phyloP scores from a whole-genome alignment of 352 stramenopile genomes.

The Hyaloperonospora brassicae region DNA sequence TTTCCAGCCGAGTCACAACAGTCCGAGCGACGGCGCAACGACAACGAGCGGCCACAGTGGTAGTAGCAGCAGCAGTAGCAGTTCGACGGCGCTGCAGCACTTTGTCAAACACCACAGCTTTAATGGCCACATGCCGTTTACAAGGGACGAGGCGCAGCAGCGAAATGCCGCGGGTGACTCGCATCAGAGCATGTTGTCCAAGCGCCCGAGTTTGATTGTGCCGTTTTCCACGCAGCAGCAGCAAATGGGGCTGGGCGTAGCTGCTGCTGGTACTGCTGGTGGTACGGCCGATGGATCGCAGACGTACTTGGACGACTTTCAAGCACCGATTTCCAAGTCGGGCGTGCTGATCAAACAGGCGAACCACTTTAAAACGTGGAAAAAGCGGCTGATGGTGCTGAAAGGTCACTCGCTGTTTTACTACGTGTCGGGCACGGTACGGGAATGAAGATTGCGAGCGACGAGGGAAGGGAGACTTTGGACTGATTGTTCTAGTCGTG shows the following conservation, averaged over 20 bases:
- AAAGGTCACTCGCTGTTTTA: conserved; percentile 85
- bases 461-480: neutral
- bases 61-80: conserved; percentile 3
- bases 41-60: conserved; percentile 28
- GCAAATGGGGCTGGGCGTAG: neutral
- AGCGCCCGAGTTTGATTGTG: conserved; percentile 69
- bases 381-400: conserved; percentile 84
- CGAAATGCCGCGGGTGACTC: conserved; percentile 15
- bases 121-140: conserved; percentile 61
- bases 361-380: conserved; percentile 86
- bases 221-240: conserved; percentile 41
- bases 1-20: conserved; percentile 15
- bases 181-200: conserved; percentile 53
- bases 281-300: conserved; percentile 18
- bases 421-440: conserved; percentile 81
- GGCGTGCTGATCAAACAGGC: conserved; percentile 83
- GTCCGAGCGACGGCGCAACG: conserved; percentile 26
- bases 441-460: conserved; percentile 1
- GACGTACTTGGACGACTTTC: conserved; percentile 69
- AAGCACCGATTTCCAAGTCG: conserved; percentile 74
- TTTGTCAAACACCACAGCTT: conserved; percentile 66
- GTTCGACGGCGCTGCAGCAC: conserved; percentile 14
- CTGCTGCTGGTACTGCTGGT: neutral
- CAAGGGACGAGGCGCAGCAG: conserved; percentile 23
- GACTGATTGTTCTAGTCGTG: conserved; percentile 7